A percentile compares a stretch with the other conserved stretches of the same genome.
These are phyloP conservation scores for Exsudoporus frostii DNA, from an alignment of 768 basidiomycete genomes.

Conservation along the genomic window DNA sequence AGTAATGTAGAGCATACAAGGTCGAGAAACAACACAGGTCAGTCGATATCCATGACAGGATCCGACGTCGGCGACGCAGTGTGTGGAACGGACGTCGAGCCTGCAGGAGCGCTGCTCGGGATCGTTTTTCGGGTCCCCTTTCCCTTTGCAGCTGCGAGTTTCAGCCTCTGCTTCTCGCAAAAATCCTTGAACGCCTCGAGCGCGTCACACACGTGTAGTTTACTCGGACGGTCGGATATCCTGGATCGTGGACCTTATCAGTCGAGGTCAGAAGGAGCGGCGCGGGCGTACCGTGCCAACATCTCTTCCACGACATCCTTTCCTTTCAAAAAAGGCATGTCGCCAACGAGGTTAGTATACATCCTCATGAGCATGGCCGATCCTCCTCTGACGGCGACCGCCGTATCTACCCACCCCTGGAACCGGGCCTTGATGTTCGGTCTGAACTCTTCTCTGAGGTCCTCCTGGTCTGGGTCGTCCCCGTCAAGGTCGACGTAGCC, in stretches of 20 bases:
- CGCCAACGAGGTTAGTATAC: slow-evolving; percentile 42
- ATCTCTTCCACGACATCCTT: slow-evolving; percentile 56
- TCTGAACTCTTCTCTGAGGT: slow-evolving; percentile 57
- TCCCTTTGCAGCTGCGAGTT: slow-evolving; percentile 29
- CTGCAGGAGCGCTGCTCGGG: neutral
- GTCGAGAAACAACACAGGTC: neutral
- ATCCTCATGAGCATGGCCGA: slow-evolving; percentile 35
- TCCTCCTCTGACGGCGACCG: slow-evolving; percentile 39
- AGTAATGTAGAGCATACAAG: slow-evolving; percentile 9
- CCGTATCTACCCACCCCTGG: slow-evolving; percentile 52
- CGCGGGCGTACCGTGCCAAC: slow-evolving; percentile 42
- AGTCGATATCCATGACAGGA: slow-evolving; percentile 35
- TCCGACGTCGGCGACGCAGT: neutral
- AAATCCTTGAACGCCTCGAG: slow-evolving; percentile 48
- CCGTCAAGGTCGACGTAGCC: slow-evolving; percentile 51
- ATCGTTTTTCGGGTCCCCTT: slow-evolving; percentile 11
- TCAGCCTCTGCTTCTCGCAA: slow-evolving; percentile 45
- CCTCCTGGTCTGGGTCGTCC: slow-evolving; percentile 55
- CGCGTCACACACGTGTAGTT: slow-evolving; percentile 49
- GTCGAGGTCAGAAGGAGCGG: neutral
- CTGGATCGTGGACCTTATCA: slow-evolving; percentile 30
- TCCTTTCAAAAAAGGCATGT: slow-evolving; percentile 57
- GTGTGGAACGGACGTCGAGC: slow-evolving; percentile 10
- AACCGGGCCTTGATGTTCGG: slow-evolving; percentile 57
- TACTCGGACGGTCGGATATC: slow-evolving; percentile 52